Percentiles rank a stretch among this genome's conserved stretches.
These are phyloP conservation scores for Hibiscus trionum DNA, from an alignment of 345 rosid genomes.

Conservation along the genomic window DNA sequence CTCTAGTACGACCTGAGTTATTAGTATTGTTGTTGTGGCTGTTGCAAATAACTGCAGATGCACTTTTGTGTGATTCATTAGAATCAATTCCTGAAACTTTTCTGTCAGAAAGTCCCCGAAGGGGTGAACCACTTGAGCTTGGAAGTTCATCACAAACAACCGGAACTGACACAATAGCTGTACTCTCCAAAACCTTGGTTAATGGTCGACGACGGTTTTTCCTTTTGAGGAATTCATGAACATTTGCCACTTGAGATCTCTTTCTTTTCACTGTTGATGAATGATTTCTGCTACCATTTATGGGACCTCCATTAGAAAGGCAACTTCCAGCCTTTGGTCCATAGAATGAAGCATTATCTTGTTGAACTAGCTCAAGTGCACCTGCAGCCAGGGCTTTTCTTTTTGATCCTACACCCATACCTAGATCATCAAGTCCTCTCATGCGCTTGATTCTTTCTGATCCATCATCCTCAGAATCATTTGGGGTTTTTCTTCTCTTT, in stretches of 20 bases:
- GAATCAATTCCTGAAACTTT: constrained; percentile 45
- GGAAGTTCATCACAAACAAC: constrained; percentile 62
- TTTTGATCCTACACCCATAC: constrained; percentile 45
- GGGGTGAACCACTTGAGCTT: constrained; percentile 40
- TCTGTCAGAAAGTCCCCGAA: constrained; percentile 44
- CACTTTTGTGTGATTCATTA: constrained; percentile 48
- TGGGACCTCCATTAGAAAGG: constrained; percentile 39
- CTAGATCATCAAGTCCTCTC: constrained; percentile 97
- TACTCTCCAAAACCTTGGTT: constrained; percentile 86
- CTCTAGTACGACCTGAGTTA: constrained; percentile 59
- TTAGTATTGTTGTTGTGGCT: constrained; percentile 22
- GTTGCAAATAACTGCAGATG: constrained; percentile 34
- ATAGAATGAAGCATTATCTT: constrained; percentile 28
- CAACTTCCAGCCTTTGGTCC: constrained; percentile 34
- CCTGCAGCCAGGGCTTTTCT: constrained; percentile 31
- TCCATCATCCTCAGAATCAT: constrained; percentile 98
- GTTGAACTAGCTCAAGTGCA: constrained; percentile 23
- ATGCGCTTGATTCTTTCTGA: constrained; percentile 83
- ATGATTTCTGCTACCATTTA: constrained; percentile 41
- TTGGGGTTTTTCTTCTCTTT: constrained; percentile 87
- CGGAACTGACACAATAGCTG: constrained; percentile 72
- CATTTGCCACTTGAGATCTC: constrained; percentile 56
- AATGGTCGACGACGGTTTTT: constrained; percentile 70
- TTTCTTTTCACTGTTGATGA: constrained; percentile 49
- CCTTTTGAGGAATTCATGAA: constrained; percentile 56